Evolutionary conservation across 805 yeast genomes (phyloP), one percentile per base, ranked within the genome.

Genomic region (Tetrapisispora pingtungensis): DNA sequence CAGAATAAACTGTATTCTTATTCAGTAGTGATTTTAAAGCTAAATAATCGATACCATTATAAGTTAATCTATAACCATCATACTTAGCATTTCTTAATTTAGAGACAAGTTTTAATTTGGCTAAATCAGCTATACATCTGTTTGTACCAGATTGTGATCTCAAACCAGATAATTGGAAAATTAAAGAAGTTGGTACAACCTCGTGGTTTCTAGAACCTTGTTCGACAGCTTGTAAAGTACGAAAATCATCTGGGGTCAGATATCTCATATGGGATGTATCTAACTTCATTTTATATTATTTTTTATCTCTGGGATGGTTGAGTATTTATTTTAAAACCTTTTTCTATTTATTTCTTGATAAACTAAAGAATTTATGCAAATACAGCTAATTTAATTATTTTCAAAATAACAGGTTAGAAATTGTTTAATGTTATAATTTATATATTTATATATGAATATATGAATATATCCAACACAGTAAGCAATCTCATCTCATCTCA

Each of bases 261-360:
- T 93, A 93, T 61, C 97, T 74, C 96, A 93, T 86, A 64, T 87
- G 94, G 8, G 93, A 72, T 0, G 94, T 84, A 54, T 93, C 97
- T 43, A 93, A 71, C 74, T 88, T 93, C 97, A 93, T 90, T 33
- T 40, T 69, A 36, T 13, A 14, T 14, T 32, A 32, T 32, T 4
- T 32, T n/a, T 32, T 8, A n/a, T n/a, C 5, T 12, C 14, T 7
- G 6, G 32, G 32, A 14, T 10, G 14, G 6, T 14, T 5, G 26
- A 6, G 8, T 6, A 8, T 22, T 22, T 22, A 22, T 22, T 6
- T 8, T 22, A 22, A n/a, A n/a, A n/a, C n/a, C n/a, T n/a, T n/a
- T n/a, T n/a, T n/a, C n/a, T n/a, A n/a, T n/a, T n/a, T n/a, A n/a
- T n/a, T n/a, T n/a, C n/a, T n/a, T n/a, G n/a, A n/a, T n/a, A n/a